These are phyloP conservation scores for Wallacemonas sp. DNA, from an alignment of 208 protist species.

Conservation along the genomic window DNA sequence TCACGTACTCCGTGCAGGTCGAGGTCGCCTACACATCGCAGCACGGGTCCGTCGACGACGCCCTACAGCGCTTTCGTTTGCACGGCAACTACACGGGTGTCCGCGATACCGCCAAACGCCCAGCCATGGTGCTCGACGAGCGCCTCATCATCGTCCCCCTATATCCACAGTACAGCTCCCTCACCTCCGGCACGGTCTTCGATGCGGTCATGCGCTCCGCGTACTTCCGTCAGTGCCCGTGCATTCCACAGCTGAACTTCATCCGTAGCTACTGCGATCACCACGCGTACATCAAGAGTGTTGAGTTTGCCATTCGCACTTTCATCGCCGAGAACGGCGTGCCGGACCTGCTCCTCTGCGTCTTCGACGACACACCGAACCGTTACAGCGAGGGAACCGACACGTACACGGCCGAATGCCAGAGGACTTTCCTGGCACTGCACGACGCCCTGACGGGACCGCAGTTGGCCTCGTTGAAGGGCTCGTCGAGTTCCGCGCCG, in stretches of 20 bases:
- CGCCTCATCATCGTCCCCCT: constrained; percentile 44
- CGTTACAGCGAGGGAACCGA: constrained; percentile 23
- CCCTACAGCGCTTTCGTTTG: constrained; percentile 27
- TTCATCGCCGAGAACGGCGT: constrained; percentile 29
- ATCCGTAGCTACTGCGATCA: constrained; percentile 42
- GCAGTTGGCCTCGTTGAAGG: not conserved
- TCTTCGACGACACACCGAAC: constrained; percentile 32
- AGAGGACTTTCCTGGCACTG: constrained; percentile 33
- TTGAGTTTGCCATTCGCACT: constrained; percentile 25
- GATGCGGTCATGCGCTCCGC: constrained; percentile 34
- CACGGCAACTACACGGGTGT: constrained; percentile 27
- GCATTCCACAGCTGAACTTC: constrained; percentile 46
- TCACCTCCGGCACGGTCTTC: constrained; percentile 27
- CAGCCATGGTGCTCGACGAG: constrained; percentile 25
- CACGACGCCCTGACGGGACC: constrained; percentile 16
- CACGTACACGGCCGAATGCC: constrained; percentile 35
- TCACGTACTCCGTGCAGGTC: constrained; percentile 32
- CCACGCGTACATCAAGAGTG: constrained; percentile 30
- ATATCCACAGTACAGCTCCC: constrained; percentile 55
- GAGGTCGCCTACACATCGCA: constrained; percentile 33
- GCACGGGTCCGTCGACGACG: constrained; percentile 26
- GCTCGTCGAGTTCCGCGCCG: not conserved
- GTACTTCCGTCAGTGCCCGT: constrained; percentile 30
- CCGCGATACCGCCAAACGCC: constrained; percentile 18
- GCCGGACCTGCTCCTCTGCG: constrained; percentile 38